phyloP scores from a whole-genome alignment of 2,329 filamentous ascomycete genomes.

The Ophiostoma himal-ulmi region DNA sequence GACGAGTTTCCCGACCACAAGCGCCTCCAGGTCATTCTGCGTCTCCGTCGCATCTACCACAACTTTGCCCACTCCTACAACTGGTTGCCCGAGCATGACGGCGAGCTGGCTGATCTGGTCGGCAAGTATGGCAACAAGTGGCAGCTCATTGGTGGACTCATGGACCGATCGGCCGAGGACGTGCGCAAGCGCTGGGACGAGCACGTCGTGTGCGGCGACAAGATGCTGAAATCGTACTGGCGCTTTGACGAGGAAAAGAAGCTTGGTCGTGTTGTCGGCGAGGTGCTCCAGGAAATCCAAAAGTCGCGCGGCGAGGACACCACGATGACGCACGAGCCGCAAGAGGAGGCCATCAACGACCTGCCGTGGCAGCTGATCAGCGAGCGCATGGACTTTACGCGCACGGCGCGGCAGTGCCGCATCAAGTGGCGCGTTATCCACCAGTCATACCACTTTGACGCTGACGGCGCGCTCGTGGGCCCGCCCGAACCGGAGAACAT shows the following conservation, averaged over 20 bases:
- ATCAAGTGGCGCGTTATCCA: constrained; percentile 54
- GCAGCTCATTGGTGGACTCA: constrained; percentile 53
- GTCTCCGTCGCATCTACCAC: constrained; percentile 59
- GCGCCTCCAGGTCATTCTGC: constrained; percentile 50
- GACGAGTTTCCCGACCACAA: constrained; percentile 45
- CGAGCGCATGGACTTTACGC: constrained; percentile 52
- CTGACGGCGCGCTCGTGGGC: constrained; percentile 20
- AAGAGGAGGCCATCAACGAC: constrained; percentile 39
- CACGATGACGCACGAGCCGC: constrained; percentile 9
- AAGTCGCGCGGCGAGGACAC: constrained; percentile 34
- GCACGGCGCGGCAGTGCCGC: constrained; percentile 62
- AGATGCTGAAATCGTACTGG: constrained; percentile 53
- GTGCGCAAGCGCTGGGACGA: constrained; percentile 66
- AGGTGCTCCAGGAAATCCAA: constrained; percentile 47
- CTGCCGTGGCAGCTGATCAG: constrained; percentile 64
- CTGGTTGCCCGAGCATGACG: constrained; percentile 56
- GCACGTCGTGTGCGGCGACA: constrained; percentile 54
- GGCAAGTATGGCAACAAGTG: constrained; percentile 51
- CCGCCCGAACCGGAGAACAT: constrained; percentile 18
- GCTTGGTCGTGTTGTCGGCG: constrained; percentile 48
- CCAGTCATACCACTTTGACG: constrained; percentile 25
- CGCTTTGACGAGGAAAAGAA: constrained; percentile 52
- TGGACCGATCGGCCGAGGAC: constrained; percentile 61
- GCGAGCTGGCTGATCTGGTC: constrained; percentile 45
- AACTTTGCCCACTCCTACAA: constrained; percentile 55